Conservation (phyloP, 169 alveolate species). For the Eimeria praecox region DNA sequence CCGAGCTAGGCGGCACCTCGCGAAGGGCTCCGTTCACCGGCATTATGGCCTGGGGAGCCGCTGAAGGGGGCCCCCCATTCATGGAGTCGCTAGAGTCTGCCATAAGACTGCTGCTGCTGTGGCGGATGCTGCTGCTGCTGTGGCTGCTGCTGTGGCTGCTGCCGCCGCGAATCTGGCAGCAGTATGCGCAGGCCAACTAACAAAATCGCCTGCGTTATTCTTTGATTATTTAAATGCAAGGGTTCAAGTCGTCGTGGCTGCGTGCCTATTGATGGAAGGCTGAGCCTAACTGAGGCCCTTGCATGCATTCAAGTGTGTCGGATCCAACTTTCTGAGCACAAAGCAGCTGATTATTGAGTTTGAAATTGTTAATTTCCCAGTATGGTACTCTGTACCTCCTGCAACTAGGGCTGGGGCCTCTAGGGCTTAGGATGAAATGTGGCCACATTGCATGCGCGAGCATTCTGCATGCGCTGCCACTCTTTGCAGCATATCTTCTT, state of each 20-base stretch:
- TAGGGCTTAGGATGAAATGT: neutral
- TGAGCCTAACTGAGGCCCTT: neutral
- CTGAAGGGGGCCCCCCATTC: slow-evolving; percentile 39
- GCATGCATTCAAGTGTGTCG: neutral
- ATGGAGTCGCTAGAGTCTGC: neutral
- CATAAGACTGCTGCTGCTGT: neutral
- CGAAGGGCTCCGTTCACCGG: neutral
- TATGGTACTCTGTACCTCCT: neutral
- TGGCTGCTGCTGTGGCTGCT: neutral
- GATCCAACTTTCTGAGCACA: neutral
- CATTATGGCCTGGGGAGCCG: neutral
- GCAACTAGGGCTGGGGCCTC: neutral
- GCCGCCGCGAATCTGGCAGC: neutral
- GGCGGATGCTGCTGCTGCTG: slow-evolving; percentile 45
- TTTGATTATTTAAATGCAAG: neutral
- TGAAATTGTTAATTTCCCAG: neutral
- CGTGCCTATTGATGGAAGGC: neutral
- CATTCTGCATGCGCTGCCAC: neutral
- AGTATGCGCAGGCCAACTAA: neutral
- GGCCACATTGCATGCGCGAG: neutral
- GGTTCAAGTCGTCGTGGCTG: neutral
- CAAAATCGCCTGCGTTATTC: neutral
- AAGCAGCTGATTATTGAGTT: neutral
- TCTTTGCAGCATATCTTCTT: neutral
- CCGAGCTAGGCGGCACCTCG: neutral